Evolutionary conservation across 176 grass and related monocot species (phyloP).

Genomic region (Eremochloa ophiuroides): DNA sequence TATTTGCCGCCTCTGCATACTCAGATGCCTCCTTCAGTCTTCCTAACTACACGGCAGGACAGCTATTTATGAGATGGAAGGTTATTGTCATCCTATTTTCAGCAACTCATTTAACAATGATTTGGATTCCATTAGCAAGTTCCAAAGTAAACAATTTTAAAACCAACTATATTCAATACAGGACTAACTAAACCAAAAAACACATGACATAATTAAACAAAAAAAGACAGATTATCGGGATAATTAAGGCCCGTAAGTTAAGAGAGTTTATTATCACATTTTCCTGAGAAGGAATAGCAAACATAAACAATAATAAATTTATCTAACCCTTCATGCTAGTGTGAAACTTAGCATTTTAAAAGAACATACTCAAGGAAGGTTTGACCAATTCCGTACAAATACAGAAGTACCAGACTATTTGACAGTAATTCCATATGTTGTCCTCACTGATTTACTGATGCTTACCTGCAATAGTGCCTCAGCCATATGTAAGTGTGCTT

Average conservation of each 20-base stretch:
- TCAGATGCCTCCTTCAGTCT: slow-evolving; percentile 71
- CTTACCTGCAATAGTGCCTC: slow-evolving; percentile 83
- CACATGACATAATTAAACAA: not conserved
- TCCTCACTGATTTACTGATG: not conserved
- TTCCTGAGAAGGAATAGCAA: not conserved
- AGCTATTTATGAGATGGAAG: slow-evolving; percentile 11
- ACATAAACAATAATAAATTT: not conserved
- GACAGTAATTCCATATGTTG: not conserved
- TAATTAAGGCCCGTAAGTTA: not conserved
- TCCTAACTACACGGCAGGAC: slow-evolving; percentile 57
- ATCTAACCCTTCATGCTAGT: not conserved
- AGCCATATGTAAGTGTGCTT: slow-evolving; percentile 65
- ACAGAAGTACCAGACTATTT: slow-evolving; percentile 15
- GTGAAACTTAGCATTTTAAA: not conserved
- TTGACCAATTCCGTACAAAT: not conserved
- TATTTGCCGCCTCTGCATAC: slow-evolving; percentile 48
- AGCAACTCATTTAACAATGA: not conserved
- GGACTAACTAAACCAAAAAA: not conserved
- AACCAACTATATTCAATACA: not conserved
- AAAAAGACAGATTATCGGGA: not conserved
- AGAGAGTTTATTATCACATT: not conserved
- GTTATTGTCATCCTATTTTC: not conserved
- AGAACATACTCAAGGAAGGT: not conserved
- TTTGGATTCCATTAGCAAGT: not conserved
- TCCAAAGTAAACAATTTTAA: not conserved